Evolutionary conservation across 2,329 filamentous ascomycete genomes (phyloP).

Genomic region (Xylariaceae sp.): DNA sequence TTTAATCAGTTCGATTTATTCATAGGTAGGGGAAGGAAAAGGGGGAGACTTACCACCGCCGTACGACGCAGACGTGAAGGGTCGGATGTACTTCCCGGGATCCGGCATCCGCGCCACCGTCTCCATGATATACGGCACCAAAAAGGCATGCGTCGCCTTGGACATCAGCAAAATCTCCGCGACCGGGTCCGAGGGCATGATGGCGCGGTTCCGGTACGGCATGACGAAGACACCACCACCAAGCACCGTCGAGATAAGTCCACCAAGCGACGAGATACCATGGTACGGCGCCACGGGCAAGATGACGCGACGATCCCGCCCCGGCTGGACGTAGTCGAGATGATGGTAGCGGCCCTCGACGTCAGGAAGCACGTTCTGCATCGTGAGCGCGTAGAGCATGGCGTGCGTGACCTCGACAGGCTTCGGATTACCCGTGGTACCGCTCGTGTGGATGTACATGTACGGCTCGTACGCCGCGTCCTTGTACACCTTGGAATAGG

Average conservation of each 20-base stretch:
- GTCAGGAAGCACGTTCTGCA: conserved; percentile 14
- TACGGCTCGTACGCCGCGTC: conserved; percentile 20
- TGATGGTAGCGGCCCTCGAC: conserved; percentile 14
- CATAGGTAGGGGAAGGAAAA: too few species aligned
- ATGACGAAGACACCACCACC: conserved; percentile 18
- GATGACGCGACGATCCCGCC: conserved; percentile 16
- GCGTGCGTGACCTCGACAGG: conserved; percentile 14
- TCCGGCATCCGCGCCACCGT: conserved; percentile 17
- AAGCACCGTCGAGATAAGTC: conserved; percentile 15
- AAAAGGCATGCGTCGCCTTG: conserved; percentile 10
- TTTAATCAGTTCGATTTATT: too few species aligned
- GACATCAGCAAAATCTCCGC: conserved; percentile 14
- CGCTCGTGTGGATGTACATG: conserved; percentile 21
- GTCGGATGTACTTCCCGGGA: conserved; percentile 18
- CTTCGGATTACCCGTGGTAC: conserved; percentile 22
- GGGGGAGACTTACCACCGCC: conserved; percentile 22
- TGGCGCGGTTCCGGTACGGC: conserved; percentile 20
- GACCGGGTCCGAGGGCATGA: conserved; percentile 12
- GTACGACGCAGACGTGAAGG: conserved; percentile 16
- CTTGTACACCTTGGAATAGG: conserved; percentile 22
- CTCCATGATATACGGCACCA: conserved; percentile 25
- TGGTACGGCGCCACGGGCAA: conserved; percentile 20
- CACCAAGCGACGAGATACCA: conserved; percentile 13
- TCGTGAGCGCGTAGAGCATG: conserved; percentile 8
- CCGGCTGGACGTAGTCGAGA: conserved; percentile 7